Evolutionary conservation across 192 early-diverging fungal species (phyloP).

Genomic region (Coemansia sp.): DNA sequence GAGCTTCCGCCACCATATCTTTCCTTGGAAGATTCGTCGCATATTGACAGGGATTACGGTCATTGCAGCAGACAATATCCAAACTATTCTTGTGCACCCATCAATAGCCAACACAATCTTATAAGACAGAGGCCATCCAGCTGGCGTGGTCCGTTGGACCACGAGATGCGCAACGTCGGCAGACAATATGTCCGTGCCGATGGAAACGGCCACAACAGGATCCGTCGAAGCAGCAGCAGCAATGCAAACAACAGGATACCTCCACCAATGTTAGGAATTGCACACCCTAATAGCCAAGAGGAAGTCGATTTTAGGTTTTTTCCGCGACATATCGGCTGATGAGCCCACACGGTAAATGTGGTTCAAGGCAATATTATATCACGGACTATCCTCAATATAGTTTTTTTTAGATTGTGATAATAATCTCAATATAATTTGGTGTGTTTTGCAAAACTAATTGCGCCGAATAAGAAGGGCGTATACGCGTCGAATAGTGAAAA

Average conservation of each 20-base stretch:
- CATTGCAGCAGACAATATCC: no score
- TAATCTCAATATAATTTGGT: no score
- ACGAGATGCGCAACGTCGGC: background rate
- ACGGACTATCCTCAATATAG: background rate
- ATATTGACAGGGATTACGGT: background rate
- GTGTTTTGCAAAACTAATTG: no score
- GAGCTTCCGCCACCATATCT: conserved; percentile 45
- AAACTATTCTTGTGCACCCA: background rate
- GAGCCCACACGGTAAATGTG: background rate
- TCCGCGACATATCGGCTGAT: background rate
- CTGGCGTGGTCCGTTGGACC: background rate
- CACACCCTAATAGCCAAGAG: background rate
- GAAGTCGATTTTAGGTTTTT: conserved; percentile 6
- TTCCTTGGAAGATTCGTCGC: conserved; percentile 5
- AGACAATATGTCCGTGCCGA: background rate
- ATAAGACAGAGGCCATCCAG: background rate
- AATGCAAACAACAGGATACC: background rate
- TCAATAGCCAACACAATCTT: background rate
- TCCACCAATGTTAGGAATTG: background rate
- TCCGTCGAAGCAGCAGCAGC: background rate
- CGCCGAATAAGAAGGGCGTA: no score
- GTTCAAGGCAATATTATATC: background rate
- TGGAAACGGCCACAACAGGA: background rate
- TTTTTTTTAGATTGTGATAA: no score
- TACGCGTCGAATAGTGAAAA: no score